Conservation (phyloP, 78 protist genomes). For the Bodo saltans region DNA sequence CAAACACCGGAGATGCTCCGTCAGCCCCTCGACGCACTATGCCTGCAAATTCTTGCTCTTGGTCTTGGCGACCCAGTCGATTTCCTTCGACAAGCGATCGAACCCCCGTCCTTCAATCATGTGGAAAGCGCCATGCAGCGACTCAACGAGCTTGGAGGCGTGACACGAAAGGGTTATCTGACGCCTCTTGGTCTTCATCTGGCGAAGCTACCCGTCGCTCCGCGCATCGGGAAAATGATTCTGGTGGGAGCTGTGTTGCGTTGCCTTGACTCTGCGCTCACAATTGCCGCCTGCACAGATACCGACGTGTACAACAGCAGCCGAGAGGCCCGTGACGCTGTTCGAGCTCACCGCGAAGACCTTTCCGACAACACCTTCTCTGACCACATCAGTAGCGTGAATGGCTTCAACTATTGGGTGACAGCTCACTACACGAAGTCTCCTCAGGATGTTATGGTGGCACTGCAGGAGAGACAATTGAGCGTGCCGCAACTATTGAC, state of each 20-base stretch:
- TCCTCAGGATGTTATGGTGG: not conserved
- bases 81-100: slow-evolving; percentile 59
- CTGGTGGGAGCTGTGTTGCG: slow-evolving; percentile 59
- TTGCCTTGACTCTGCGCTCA: slow-evolving; percentile 77
- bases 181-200: slow-evolving; percentile 74
- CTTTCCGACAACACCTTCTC: slow-evolving; percentile 22
- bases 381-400: slow-evolving; percentile 61
- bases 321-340: slow-evolving; percentile 39
- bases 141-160: slow-evolving; percentile 37
- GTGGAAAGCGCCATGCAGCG: slow-evolving; percentile 35
- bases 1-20: slow-evolving; percentile 66
- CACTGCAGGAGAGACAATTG: not conserved
- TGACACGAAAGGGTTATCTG: not conserved
- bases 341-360: not conserved
- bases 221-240: slow-evolving; percentile 77
- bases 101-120: slow-evolving; percentile 52
- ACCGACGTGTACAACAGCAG: slow-evolving; percentile 47
- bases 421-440: not conserved
- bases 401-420: slow-evolving; percentile 57
- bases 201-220: slow-evolving; percentile 78
- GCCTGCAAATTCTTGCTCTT: slow-evolving; percentile 70
- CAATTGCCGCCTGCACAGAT: slow-evolving; percentile 72
- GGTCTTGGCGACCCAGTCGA: slow-evolving; percentile 9
- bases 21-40: slow-evolving; percentile 69
- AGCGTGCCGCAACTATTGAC: not conserved